Evolutionary conservation across 2,329 filamentous ascomycete species (phyloP).

Genomic region (Niveomyces coronatus): DNA sequence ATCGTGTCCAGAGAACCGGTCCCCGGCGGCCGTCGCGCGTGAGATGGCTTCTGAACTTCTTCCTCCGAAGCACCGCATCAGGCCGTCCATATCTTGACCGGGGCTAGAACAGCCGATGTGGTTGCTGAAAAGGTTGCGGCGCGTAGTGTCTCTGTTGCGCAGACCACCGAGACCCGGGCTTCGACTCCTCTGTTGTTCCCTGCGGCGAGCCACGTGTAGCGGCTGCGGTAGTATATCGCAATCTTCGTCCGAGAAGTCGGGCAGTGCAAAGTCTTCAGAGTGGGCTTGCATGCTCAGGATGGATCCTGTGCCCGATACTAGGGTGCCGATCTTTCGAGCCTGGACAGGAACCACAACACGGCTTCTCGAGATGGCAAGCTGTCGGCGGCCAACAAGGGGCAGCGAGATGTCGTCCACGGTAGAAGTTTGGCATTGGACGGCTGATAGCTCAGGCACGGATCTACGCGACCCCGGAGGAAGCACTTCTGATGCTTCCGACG

Average conservation of each 20-base stretch:
- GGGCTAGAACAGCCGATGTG: neutral
- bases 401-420: too few relatives aligned
- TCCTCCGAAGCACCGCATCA: constrained; percentile 4
- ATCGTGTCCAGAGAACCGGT: too few relatives aligned
- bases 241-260: constrained; percentile 7
- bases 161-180: neutral
- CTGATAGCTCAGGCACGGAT: too few relatives aligned
- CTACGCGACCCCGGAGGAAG: too few relatives aligned
- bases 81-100: neutral
- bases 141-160: constrained; percentile 5
- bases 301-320: neutral
- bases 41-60: neutral
- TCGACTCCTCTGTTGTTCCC: neutral
- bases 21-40: too few relatives aligned
- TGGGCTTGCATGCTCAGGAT: constrained; percentile 4
- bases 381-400: too few relatives aligned
- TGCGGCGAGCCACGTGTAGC: neutral
- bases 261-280: constrained; percentile 6
- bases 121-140: constrained; percentile 3
- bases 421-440: too few relatives aligned
- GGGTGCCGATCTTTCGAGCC: neutral
- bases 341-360: neutral
- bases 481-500: too few relatives aligned
- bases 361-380: too few relatives aligned
- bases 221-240: constrained; percentile 4